These are phyloP conservation scores for Fusarium euwallaceae DNA, from an alignment of 2,329 filamentous ascomycete species.

Conservation along the genomic window DNA sequence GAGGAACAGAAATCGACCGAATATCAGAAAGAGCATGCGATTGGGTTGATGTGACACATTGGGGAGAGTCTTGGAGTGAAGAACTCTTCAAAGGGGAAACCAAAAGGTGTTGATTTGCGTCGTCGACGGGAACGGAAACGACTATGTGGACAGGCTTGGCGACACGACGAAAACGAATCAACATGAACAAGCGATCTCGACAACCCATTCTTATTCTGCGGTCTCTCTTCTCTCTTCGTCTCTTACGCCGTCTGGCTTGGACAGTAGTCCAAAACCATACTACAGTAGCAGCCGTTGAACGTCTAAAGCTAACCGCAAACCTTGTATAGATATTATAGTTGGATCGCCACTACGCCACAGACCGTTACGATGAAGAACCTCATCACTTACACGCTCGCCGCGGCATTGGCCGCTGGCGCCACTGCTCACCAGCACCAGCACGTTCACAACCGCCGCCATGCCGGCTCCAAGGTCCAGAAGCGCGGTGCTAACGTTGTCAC, in stretches of 20 bases:
- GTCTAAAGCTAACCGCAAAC: slow-evolving; percentile 31
- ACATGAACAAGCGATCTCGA: not conserved
- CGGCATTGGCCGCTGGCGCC: slow-evolving; percentile 64
- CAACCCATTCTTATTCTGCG: not conserved
- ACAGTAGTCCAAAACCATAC: not conserved
- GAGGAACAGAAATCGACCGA: not conserved
- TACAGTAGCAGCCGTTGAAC: slow-evolving; percentile 13
- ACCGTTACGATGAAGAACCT: slow-evolving; percentile 63
- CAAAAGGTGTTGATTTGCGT: not conserved
- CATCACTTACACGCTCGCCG: slow-evolving; percentile 64
- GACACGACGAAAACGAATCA: not conserved
- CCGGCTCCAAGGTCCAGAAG: slow-evolving; percentile 61
- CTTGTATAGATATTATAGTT: slow-evolving; percentile 32
- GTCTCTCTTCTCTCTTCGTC: slow-evolving; percentile 6
- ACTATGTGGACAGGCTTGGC: not conserved
- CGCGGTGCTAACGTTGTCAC: slow-evolving; percentile 60
- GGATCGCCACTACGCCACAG: slow-evolving; percentile 24
- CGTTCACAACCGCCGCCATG: slow-evolving; percentile 68
- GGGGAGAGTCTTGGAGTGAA: not conserved
- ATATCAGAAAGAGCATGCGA: not conserved
- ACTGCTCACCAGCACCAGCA: slow-evolving; percentile 73
- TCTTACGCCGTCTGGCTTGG: slow-evolving; percentile 4
- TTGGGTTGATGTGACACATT: not conserved
- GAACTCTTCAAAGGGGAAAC: not conserved
- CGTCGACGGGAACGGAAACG: slow-evolving; percentile 1